A percentile compares a stretch with the other conserved stretches of the same genome.
Conservation (phyloP, 768 basidiomycete species). For the Pilatotrama ljubarskyi region DNA sequence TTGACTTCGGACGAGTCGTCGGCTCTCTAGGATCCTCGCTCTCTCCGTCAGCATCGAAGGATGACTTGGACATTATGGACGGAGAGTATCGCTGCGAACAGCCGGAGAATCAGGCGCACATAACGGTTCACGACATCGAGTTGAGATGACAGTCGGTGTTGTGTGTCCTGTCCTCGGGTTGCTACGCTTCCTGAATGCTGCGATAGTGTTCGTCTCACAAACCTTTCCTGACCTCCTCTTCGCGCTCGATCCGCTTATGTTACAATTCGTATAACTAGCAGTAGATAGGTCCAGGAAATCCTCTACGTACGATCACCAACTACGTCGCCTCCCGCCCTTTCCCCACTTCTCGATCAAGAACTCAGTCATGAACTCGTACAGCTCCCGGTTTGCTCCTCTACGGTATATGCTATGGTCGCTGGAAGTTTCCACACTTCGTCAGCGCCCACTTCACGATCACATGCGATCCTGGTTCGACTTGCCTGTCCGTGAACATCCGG, state of each 20-base stretch:
- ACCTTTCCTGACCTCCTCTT: too few relatives aligned
- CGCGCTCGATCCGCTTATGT: too few relatives aligned
- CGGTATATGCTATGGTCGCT: slow-evolving; percentile 80
- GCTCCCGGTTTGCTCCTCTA: slow-evolving; percentile 78
- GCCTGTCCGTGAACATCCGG: slow-evolving; percentile 98
- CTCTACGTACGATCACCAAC: slow-evolving; percentile 44
- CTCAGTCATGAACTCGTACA: slow-evolving; percentile 82
- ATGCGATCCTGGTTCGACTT: slow-evolving; percentile 25
- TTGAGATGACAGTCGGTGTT: too few relatives aligned
- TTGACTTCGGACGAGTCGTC: not conserved
- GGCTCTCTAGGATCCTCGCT: not conserved
- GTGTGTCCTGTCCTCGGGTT: too few relatives aligned
- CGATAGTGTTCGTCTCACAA: too few relatives aligned
- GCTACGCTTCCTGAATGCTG: too few relatives aligned
- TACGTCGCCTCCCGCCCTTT: slow-evolving; percentile 66
- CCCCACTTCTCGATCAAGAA: slow-evolving; percentile 96
- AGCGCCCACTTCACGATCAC: slow-evolving; percentile 13
- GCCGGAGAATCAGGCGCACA: too few relatives aligned
- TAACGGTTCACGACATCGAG: too few relatives aligned
- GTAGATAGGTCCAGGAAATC: not conserved
- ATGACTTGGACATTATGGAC: too few relatives aligned
- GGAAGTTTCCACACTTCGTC: slow-evolving; percentile 13
- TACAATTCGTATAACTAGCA: not conserved
- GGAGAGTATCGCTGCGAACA: too few relatives aligned
- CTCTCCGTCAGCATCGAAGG: not conserved